phyloP scores from a whole-genome alignment of 2,329 filamentous ascomycete species.

The Dendryphion nanum region DNA sequence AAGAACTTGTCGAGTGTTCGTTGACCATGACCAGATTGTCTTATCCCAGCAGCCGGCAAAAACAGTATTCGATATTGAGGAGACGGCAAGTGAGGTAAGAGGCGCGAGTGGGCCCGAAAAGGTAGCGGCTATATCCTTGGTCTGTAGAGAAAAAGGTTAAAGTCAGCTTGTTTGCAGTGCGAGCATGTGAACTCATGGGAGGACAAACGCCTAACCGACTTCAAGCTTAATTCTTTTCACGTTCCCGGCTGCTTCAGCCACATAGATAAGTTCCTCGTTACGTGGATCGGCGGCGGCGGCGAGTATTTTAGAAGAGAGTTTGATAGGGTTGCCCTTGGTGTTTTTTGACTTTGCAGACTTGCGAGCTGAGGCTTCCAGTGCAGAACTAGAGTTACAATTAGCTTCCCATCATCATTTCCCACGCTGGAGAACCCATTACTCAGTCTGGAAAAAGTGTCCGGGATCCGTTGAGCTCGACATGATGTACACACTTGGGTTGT shows the following conservation, averaged over 20 bases:
- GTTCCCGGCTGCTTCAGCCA: conserved; percentile 84
- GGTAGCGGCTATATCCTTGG: conserved; percentile 40
- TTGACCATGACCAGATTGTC: conserved; percentile 77
- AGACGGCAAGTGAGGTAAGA: conserved; percentile 47
- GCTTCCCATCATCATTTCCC: too few relatives aligned
- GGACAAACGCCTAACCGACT: conserved; percentile 57
- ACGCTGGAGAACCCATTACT: too few relatives aligned
- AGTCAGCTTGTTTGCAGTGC: conserved; percentile 11
- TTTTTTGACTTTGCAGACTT: conserved; percentile 77
- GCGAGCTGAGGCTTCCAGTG: conserved; percentile 53
- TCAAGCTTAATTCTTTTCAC: conserved; percentile 73
- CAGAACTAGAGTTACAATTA: conserved; percentile 44
- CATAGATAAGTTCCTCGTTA: conserved; percentile 62
- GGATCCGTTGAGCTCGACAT: conserved; percentile 55
- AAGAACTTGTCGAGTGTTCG: conserved; percentile 44
- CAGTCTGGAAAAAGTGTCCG: conserved; percentile 88
- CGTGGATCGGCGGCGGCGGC: conserved; percentile 68
- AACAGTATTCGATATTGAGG: conserved; percentile 49
- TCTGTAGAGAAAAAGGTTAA: conserved; percentile 12
- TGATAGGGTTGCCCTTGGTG: conserved; percentile 76
- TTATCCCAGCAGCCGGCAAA: conserved; percentile 97
- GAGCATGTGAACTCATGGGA: conserved; percentile 1
- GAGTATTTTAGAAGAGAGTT: conserved; percentile 81
- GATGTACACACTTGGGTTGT: conserved; percentile 14
- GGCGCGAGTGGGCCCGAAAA: conserved; percentile 79